Conservation (phyloP, 2,329 filamentous ascomycete genomes). For the Hymenoscyphus infarciens region DNA sequence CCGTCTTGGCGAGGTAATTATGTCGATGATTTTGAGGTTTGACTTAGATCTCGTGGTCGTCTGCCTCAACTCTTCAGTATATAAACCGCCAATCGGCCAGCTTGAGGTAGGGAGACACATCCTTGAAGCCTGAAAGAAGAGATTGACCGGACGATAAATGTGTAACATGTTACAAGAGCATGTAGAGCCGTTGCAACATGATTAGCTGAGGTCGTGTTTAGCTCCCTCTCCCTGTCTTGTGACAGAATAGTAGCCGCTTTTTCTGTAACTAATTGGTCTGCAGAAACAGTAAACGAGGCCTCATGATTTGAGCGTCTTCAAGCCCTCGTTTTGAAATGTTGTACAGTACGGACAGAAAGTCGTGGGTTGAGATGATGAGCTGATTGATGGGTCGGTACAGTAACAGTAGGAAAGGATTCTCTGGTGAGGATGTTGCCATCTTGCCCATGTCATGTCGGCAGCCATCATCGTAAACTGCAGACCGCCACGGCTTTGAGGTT, state of each 20-base stretch:
- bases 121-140: not conserved
- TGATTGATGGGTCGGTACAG: not conserved
- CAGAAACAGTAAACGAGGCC: not conserved
- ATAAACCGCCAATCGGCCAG: not conserved
- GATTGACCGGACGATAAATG: not conserved
- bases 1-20: conserved; percentile 5
- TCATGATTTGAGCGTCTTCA: conserved; percentile 4
- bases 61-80: not conserved
- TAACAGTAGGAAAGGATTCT: too few relatives aligned
- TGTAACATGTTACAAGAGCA: not conserved
- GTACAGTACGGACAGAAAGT: not conserved
- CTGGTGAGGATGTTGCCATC: not conserved
- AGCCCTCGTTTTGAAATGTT: not conserved
- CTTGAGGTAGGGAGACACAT: not conserved
- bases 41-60: not conserved
- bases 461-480: too few relatives aligned
- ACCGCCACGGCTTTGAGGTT: too few relatives aligned
- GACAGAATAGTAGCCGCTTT: conserved; percentile 2
- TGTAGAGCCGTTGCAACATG: conserved; percentile 2
- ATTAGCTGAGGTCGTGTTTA: conserved; percentile 1
- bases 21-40: not conserved
- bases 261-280: not conserved
- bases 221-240: conserved; percentile 1
- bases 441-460: too few relatives aligned
- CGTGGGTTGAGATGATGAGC: not conserved